Percentiles rank a stretch among this genome's conserved stretches.
Conservation (phyloP, 2,329 filamentous ascomycete species). For the Diaporthe citriasiana region DNA sequence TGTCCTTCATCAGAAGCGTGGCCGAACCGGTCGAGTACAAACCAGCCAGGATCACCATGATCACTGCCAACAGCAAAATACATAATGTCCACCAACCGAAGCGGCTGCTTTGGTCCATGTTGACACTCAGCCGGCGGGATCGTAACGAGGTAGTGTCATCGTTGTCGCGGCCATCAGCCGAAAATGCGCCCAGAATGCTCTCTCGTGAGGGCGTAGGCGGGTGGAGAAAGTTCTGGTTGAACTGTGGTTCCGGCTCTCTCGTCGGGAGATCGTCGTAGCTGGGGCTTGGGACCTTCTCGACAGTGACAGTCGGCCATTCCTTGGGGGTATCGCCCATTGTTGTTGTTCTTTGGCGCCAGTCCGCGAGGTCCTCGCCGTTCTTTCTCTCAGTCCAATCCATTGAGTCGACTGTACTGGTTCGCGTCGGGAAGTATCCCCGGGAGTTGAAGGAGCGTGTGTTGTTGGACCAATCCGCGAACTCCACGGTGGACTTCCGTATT, state of each 20-base stretch:
- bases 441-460: not conserved
- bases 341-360: not conserved
- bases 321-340: not conserved
- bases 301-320: slow-evolving; percentile 24
- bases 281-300: slow-evolving; percentile 7
- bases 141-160: slow-evolving; percentile 22
- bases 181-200: slow-evolving; percentile 1
- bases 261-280: not conserved
- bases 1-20: slow-evolving; percentile 27
- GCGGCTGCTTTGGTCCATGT: slow-evolving; percentile 30
- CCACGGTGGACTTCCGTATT: not conserved
- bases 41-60: slow-evolving; percentile 22
- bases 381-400: slow-evolving; percentile 5
- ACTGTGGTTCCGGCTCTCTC: not conserved
- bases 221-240: slow-evolving; percentile 33
- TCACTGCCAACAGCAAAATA: slow-evolving; percentile 18
- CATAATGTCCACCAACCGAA: slow-evolving; percentile 36
- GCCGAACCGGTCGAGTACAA: slow-evolving; percentile 30
- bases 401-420: slow-evolving; percentile 19
- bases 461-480: slow-evolving; percentile 14
- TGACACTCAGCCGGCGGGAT: slow-evolving; percentile 8
- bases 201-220: slow-evolving; percentile 29
- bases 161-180: not conserved
- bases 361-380: slow-evolving; percentile 6
- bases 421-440: slow-evolving; percentile 2